Evolutionary conservation across 2,329 filamentous ascomycete genomes (phyloP), one percentile per base, ranked within the genome.

Genomic region (Lecanicillium sp.): DNA sequence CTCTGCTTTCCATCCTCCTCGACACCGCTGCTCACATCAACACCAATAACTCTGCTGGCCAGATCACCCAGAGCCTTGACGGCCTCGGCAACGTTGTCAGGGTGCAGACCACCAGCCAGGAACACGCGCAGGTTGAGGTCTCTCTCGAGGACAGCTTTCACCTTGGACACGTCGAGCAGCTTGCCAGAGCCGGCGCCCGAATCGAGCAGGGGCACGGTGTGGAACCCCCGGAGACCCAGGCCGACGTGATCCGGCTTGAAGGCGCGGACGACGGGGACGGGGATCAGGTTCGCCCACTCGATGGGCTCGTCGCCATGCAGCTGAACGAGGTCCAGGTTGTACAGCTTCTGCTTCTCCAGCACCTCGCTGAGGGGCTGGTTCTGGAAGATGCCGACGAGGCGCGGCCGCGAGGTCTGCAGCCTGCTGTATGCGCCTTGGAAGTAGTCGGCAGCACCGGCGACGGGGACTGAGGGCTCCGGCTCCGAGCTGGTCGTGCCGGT

Each of bases 1-100:
- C 84, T 86, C 67, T 98, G 93, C 61, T 81, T 73, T 2, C 90
- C 91, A 56, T 85, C 78, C 29, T 81, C 83, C 67, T 97, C 93
- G 2, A 98, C 90, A 1, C 94, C 94, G 60, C 88, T 95, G 65
- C 90, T 95, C 17, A 95, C 88, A 70, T 98, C 93, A 3, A 98
- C 86, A 2, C 85, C 90, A 27, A 90, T 71, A 11, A 96, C 79
- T 51, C 83, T 79, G 9, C 72, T 72, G 21, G 73, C 72, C 9
- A 79, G 63, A 6, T 77, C 71, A 0, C 82, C 84, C 14, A 91
- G 69, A 12, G 77, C 74, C 19, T 73, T 69, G 15, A 98, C 70
- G 7, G 79, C 76, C 5, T 79, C 72, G 1, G 71, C 71, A 5
- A 98, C 86, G 60, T 96, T 98, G 3, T 84, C 80, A 1, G 88